These are phyloP conservation scores for Hsuehochloa calcarea DNA, from an alignment of 176 grass and related monocot species.

Conservation along the genomic window DNA sequence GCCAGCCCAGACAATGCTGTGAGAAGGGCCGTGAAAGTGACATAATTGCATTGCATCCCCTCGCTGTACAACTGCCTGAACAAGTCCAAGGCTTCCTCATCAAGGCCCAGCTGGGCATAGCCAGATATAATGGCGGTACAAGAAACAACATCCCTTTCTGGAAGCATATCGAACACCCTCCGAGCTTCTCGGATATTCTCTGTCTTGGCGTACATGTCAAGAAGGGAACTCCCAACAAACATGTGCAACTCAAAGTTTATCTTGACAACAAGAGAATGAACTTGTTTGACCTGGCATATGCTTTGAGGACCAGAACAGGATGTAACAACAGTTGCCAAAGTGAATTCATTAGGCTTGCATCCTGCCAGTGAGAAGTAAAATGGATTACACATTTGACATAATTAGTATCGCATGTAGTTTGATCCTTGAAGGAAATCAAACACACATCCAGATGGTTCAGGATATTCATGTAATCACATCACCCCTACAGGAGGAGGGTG, in stretches of 20 bases:
- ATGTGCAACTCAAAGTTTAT: conserved; percentile 64
- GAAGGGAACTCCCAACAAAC: conserved; percentile 74
- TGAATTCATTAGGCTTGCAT: conserved; percentile 64
- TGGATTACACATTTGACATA: conserved; percentile 21
- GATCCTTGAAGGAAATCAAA: conserved; percentile 13
- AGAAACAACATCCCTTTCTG: conserved; percentile 68
- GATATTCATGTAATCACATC: background rate
- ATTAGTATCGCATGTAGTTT: conserved; percentile 14
- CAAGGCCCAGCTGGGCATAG: conserved; percentile 63
- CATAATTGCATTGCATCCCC: conserved; percentile 75
- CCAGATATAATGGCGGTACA: conserved; percentile 69
- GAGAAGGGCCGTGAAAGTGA: conserved; percentile 61
- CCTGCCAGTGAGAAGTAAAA: conserved; percentile 44
- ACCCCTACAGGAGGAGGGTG: background rate
- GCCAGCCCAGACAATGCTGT: conserved; percentile 65
- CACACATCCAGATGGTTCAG: background rate
- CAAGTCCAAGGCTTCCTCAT: conserved; percentile 65
- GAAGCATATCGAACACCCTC: conserved; percentile 60
- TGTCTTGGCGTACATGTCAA: conserved; percentile 70
- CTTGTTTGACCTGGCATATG: conserved; percentile 46
- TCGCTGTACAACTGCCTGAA: conserved; percentile 56
- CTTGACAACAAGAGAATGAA: conserved; percentile 56
- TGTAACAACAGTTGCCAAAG: conserved; percentile 56
- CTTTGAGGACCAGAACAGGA: conserved; percentile 43
- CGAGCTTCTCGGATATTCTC: conserved; percentile 56